Percentiles rank a stretch among this genome's conserved stretches.
Evolutionary conservation across 1,139 yeast species (phyloP).

Genomic region (Yamadazyma mexicana): DNA sequence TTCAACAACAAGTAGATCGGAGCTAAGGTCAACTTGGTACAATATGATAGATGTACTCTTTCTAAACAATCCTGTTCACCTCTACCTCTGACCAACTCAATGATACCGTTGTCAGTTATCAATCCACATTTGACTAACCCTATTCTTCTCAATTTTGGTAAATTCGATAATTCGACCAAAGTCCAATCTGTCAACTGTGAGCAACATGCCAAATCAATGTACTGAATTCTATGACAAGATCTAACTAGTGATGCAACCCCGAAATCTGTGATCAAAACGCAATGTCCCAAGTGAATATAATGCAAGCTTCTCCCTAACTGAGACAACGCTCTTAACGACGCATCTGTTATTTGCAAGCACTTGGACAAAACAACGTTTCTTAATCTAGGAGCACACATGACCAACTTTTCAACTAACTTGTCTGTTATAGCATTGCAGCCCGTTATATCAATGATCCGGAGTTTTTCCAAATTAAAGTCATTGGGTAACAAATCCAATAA

Average conservation of each 20-base stretch:
- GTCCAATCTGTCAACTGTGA: slow-evolving; percentile 85
- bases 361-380: slow-evolving; percentile 88
- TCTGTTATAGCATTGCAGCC: slow-evolving; percentile 85
- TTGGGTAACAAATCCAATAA: slow-evolving; percentile 51
- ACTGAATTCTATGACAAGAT: slow-evolving; percentile 82
- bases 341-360: slow-evolving; percentile 85
- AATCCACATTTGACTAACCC: slow-evolving; percentile 91
- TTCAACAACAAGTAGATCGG: slow-evolving; percentile 72
- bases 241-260: slow-evolving; percentile 79
- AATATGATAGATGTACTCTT: slow-evolving; percentile 90
- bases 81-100: slow-evolving; percentile 72
- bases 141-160: slow-evolving; percentile 83
- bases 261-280: slow-evolving; percentile 83
- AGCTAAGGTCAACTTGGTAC: slow-evolving; percentile 74
- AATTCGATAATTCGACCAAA: slow-evolving; percentile 69
- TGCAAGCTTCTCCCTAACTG: slow-evolving; percentile 80
- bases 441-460: slow-evolving; percentile 83
- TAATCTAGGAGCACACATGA: slow-evolving; percentile 75
- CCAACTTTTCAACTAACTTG: slow-evolving; percentile 70
- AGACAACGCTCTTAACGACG: slow-evolving; percentile 70
- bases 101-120: slow-evolving; percentile 83
- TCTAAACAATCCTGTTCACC: slow-evolving; percentile 78
- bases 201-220: slow-evolving; percentile 94
- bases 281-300: slow-evolving; percentile 91
- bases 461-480: slow-evolving; percentile 44